Evolutionary conservation across 257 asterid genomes (phyloP).

Genomic region (Nicotiana otophora): DNA sequence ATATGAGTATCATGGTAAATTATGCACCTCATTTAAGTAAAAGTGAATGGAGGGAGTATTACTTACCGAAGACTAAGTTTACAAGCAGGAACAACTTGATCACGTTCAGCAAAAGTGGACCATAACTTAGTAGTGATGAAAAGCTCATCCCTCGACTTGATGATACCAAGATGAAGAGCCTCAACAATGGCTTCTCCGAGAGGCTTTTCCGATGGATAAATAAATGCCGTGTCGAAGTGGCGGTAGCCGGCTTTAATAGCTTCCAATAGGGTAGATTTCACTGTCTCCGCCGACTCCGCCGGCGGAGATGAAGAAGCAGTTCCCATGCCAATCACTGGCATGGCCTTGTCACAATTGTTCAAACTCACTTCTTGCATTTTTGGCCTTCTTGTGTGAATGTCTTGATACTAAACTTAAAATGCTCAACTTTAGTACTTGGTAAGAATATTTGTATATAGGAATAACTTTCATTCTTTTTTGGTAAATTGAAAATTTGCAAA

Average conservation of each 20-base stretch:
- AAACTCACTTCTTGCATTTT: neutral
- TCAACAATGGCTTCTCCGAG: conserved; percentile 49
- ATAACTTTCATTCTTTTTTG: too few species aligned
- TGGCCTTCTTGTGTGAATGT: neutral
- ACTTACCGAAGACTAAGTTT: conserved; percentile 50
- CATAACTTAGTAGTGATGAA: conserved; percentile 66
- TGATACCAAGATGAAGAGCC: conserved; percentile 38
- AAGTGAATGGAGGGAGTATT: neutral
- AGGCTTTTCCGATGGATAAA: conserved; percentile 48
- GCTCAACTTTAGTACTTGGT: neutral
- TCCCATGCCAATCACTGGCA: conserved; percentile 53
- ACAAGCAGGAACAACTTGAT: conserved; percentile 50
- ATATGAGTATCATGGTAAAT: too few species aligned
- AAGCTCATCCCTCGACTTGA: conserved; percentile 46
- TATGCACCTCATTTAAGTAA: too few species aligned
- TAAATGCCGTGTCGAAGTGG: conserved; percentile 61
- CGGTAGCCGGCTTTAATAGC: conserved; percentile 59
- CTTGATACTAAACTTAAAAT: neutral
- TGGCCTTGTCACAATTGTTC: conserved; percentile 14
- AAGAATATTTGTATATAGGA: neutral
- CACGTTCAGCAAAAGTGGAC: conserved; percentile 39
- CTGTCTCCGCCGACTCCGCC: neutral
- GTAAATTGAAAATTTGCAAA: too few species aligned
- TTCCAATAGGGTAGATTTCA: conserved; percentile 39
- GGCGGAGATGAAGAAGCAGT: conserved; percentile 33